Evolutionary conservation across 306 rosid species (phyloP).

Genomic region (Corylus heterophylla): DNA sequence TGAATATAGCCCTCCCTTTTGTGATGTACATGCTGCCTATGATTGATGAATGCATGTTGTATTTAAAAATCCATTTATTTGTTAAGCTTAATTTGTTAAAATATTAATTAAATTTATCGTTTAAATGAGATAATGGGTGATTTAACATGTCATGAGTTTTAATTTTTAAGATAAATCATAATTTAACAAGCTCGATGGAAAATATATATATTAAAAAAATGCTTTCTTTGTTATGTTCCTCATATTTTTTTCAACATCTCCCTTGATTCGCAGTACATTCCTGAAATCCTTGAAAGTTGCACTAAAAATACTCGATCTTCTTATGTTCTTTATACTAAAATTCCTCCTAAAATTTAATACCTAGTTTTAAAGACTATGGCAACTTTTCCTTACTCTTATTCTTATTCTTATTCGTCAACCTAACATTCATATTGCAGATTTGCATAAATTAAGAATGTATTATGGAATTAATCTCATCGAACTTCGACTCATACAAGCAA

Average conservation of each 20-base stretch:
- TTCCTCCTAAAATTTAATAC: neutral
- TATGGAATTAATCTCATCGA: neutral
- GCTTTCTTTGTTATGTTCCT: neutral
- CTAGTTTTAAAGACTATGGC: neutral
- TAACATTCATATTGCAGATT: neutral
- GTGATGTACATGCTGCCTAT: neutral
- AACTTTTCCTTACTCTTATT: conserved; percentile 11
- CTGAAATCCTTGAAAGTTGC: conserved; percentile 1
- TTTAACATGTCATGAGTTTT: no score
- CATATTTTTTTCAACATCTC: neutral
- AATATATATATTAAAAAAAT: no score
- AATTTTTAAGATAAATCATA: no score
- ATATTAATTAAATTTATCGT: no score
- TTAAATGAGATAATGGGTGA: no score
- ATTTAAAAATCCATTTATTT: neutral
- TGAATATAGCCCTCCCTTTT: neutral
- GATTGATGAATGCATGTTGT: neutral
- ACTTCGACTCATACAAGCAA: neutral
- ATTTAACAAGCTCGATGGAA: no score
- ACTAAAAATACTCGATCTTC: neutral
- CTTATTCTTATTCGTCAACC: conserved; percentile 10
- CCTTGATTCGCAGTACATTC: conserved; percentile 14
- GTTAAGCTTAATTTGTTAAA: neutral
- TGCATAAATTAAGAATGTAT: neutral
- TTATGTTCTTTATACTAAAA: conserved; percentile 10